Evolutionary conservation across 352 stramenopile genomes (phyloP), one percentile per base, ranked within the genome.

Genomic region (Phytopythium oedochilum): DNA sequence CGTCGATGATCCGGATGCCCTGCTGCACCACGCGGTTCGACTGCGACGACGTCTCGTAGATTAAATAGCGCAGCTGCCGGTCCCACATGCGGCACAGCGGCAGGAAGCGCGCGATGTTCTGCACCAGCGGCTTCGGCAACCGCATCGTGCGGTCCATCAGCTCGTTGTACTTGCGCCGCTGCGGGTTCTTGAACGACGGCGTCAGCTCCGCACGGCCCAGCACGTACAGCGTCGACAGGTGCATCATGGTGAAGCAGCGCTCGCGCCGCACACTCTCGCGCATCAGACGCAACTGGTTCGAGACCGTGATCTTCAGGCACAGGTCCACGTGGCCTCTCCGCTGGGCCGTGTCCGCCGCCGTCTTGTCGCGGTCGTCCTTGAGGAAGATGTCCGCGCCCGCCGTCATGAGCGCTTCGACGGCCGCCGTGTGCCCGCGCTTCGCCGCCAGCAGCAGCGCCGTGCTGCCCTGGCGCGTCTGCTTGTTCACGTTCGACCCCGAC

Each of bases 321-420:
- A 95, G 61, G 44, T 93, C 82, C 36, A 92, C 78, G 40, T 95
- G 83, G 1, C 83, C 86, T 55, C 86, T 68, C 10, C 86, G 81
- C 45, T 92, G 79, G 3, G 86, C 86, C 29, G 81, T 94, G 53
- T 95, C 83, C 4, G 81, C 80, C 10, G 86, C 83, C 1, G 83
- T 93, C 70, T 95, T 95, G 60, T 92, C 76, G 2, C 86, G 81
- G 48, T 95, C 86, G 44, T 95, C 86, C 49, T 93, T 95, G 17
- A 92, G 68, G 49, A 92, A 95, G 44, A 95, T 93, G 48, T 95
- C 86, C 0, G 86, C 86, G 9, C 82, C 86, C 10, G 81, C 80
- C 2, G 78, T 92, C 62, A 94, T 73, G 12, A 95, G 56, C 7
- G 82, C 77, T 61, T 91, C 81, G 2, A 95, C 84, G 11, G 86